A percentile compares a stretch with the other conserved stretches of the same genome.
These are phyloP conservation scores for Komagataella pseudopastoris DNA, from an alignment of 805 yeast species.

Conservation along the genomic window DNA sequence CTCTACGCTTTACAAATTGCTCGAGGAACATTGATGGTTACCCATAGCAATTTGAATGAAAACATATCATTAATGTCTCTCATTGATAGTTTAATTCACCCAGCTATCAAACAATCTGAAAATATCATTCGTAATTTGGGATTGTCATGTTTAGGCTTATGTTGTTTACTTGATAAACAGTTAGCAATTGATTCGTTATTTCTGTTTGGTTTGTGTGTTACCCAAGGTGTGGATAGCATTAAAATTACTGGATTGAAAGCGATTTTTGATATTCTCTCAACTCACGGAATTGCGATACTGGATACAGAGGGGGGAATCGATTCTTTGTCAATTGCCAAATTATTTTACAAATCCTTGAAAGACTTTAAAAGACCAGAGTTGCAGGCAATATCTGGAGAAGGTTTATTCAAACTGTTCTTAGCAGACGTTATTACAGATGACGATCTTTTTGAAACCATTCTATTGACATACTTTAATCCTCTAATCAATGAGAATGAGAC, in stretches of 20 bases:
- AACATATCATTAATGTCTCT: constrained; percentile 57
- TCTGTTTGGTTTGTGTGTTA: constrained; percentile 55
- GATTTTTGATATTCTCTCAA: constrained; percentile 65
- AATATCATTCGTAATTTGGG: constrained; percentile 50
- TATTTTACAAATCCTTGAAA: constrained; percentile 54
- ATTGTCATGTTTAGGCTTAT: constrained; percentile 63
- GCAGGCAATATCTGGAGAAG: constrained; percentile 77
- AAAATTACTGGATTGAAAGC: constrained; percentile 52
- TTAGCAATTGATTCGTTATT: constrained; percentile 53
- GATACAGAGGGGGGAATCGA: constrained; percentile 52
- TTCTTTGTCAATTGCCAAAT: constrained; percentile 49
- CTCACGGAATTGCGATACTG: constrained; percentile 59
- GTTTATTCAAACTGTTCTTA: constrained; percentile 68
- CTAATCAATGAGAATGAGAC: constrained; percentile 46
- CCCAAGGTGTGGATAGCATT: constrained; percentile 51
- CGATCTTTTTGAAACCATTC: constrained; percentile 56
- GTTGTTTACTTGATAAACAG: constrained; percentile 55
- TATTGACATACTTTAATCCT: constrained; percentile 68
- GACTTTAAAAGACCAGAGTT: constrained; percentile 44
- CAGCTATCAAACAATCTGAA: constrained; percentile 55
- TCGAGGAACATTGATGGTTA: constrained; percentile 53
- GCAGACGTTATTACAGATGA: constrained; percentile 64
- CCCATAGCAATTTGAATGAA: constrained; percentile 48
- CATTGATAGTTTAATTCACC: constrained; percentile 64
- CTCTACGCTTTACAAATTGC: constrained; percentile 57